Evolutionary conservation across 1,139 yeast genomes (phyloP).

Genomic region (Yamadazyma sp.): DNA sequence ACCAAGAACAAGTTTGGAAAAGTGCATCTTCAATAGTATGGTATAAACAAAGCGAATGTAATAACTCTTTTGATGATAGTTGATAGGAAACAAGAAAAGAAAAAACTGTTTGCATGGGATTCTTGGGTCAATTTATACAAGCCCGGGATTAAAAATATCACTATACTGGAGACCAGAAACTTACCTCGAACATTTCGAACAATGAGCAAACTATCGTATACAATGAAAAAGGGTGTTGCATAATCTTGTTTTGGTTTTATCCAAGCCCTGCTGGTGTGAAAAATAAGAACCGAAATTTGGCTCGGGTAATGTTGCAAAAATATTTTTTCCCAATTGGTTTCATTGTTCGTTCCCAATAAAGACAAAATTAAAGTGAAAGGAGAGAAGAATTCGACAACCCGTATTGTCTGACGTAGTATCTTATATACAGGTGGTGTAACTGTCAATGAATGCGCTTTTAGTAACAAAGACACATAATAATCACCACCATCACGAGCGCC

Average conservation of each 20-base stretch:
- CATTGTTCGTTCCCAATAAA: too few species aligned
- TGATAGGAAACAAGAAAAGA: neutral
- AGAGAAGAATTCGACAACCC: too few species aligned
- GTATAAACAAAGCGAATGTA: conserved; percentile 12
- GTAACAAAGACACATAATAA: too few species aligned
- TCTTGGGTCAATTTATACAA: neutral
- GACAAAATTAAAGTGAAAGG: too few species aligned
- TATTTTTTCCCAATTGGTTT: too few species aligned
- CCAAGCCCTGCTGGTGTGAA: neutral
- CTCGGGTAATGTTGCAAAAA: too few species aligned
- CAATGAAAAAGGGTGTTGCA: neutral
- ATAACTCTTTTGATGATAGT: neutral
- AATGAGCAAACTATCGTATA: neutral
- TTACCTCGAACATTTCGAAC: neutral
- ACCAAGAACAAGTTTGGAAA: conserved; percentile 13
- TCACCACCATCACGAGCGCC: too few species aligned
- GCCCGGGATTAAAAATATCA: too few species aligned
- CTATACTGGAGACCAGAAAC: neutral
- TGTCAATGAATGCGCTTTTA: too few species aligned
- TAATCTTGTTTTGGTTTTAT: neutral
- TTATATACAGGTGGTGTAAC: too few species aligned
- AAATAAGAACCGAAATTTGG: too few species aligned
- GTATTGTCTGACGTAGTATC: too few species aligned
- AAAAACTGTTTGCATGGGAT: neutral
- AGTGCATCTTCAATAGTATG: conserved; percentile 11